A percentile compares a stretch with the other conserved stretches of the same genome.
These are phyloP conservation scores for Xylariaceae sp. DNA, from an alignment of 2,329 filamentous ascomycete genomes.

Conservation along the genomic window DNA sequence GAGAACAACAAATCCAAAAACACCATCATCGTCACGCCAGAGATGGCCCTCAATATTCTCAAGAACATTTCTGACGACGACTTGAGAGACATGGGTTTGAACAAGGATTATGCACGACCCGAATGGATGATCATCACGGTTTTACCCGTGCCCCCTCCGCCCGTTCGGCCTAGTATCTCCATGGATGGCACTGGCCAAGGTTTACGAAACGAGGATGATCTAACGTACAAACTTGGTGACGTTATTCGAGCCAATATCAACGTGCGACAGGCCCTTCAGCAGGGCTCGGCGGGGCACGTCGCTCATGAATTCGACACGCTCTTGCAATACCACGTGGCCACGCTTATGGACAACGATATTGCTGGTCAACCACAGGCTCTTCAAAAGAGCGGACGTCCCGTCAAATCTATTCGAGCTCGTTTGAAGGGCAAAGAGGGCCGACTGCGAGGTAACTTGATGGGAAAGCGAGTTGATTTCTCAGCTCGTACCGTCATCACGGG, in stretches of 20 bases:
- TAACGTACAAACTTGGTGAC: conserved; percentile 98
- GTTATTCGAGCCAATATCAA: conserved; percentile 97
- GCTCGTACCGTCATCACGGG: conserved; percentile 99
- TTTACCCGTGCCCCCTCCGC: conserved; percentile 88
- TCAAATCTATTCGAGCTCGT: conserved; percentile 94
- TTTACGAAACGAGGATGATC: conserved; percentile 92
- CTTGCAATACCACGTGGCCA: conserved; percentile 95
- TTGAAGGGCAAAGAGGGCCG: conserved; percentile 99
- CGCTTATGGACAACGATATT: conserved; percentile 99
- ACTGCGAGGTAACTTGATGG: conserved; percentile 97
- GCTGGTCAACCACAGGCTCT: conserved; percentile 89
- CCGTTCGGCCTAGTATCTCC: conserved; percentile 93
- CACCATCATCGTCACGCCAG: conserved; percentile 75
- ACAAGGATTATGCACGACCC: conserved; percentile 88
- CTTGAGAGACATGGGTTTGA: conserved; percentile 81
- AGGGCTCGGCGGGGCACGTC: conserved; percentile 89
- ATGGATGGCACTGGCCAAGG: conserved; percentile 92
- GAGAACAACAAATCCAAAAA: conserved; percentile 70
- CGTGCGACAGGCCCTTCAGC: conserved; percentile 81
- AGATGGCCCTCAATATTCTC: conserved; percentile 81
- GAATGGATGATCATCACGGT: conserved; percentile 99
- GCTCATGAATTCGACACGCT: conserved; percentile 85
- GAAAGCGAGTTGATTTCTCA: conserved; percentile 98
- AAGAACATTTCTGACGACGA: conserved; percentile 77
- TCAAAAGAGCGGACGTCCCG: conserved; percentile 92